Evolutionary conservation across 2,329 filamentous ascomycete species (phyloP).

Genomic region (Capronia coronata): DNA sequence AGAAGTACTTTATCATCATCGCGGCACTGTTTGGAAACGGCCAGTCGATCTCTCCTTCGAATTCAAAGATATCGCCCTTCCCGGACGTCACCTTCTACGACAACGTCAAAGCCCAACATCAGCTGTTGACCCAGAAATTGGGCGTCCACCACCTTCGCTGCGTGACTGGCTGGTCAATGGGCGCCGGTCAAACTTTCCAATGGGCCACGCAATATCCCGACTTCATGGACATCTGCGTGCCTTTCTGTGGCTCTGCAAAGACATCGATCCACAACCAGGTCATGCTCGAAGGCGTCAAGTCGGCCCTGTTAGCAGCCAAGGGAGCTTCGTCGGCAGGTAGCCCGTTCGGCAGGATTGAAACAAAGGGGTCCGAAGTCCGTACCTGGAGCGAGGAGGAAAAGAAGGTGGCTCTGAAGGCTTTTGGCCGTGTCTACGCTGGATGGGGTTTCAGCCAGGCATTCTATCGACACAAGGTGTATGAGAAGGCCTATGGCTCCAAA

Average conservation of each 20-base stretch:
- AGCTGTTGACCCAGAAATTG: slow-evolving; percentile 58
- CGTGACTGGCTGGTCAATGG: slow-evolving; percentile 67
- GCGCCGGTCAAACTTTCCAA: slow-evolving; percentile 59
- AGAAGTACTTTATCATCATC: slow-evolving; percentile 62
- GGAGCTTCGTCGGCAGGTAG: slow-evolving; percentile 48
- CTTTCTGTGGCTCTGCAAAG: slow-evolving; percentile 60
- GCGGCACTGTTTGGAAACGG: slow-evolving; percentile 64
- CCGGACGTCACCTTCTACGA: slow-evolving; percentile 61
- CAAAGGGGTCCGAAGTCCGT: slow-evolving; percentile 35
- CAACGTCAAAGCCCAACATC: slow-evolving; percentile 61
- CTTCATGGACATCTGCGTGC: slow-evolving; percentile 59
- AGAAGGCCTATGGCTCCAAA: slow-evolving; percentile 58
- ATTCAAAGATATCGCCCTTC: slow-evolving; percentile 52
- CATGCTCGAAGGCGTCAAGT: slow-evolving; percentile 60
- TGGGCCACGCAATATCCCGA: slow-evolving; percentile 58
- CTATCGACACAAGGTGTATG: slow-evolving; percentile 65
- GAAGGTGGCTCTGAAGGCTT: slow-evolving; percentile 58
- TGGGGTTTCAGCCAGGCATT: slow-evolving; percentile 75
- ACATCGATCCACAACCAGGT: slow-evolving; percentile 63
- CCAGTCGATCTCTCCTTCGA: slow-evolving; percentile 62
- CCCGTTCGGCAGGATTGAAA: slow-evolving; percentile 40
- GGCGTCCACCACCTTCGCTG: slow-evolving; percentile 54
- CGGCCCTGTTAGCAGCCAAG: slow-evolving; percentile 53
- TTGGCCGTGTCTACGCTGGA: slow-evolving; percentile 69
- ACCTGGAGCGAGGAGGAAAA: slow-evolving; percentile 51